Evolutionary conservation across 371 early-diverging fungal species (phyloP).

Genomic region (Mycotypha africana): DNA sequence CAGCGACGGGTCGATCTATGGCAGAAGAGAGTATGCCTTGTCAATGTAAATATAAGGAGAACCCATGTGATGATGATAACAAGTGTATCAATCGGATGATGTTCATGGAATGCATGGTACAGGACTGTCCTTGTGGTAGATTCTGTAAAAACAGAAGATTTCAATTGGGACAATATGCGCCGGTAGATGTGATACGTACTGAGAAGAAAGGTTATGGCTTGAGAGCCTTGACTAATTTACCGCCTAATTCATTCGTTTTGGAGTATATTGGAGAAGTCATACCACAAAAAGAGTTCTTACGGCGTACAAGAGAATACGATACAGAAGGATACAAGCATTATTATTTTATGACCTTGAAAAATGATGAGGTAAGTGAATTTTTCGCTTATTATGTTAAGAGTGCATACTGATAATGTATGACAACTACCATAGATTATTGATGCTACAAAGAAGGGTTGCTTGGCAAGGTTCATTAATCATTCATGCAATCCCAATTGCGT

Average conservation of each 20-base stretch:
- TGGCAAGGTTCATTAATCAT: conserved; percentile 93
- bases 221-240: conserved; percentile 61
- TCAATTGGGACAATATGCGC: conserved; percentile 75
- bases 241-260: conserved; percentile 76
- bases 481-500: conserved; percentile 90
- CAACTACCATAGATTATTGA: conserved; percentile 89
- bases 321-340: conserved; percentile 83
- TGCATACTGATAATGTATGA: too few relatives aligned
- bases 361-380: conserved; percentile 77
- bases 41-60: conserved; percentile 68
- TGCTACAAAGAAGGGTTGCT: conserved; percentile 87
- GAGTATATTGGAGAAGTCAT: conserved; percentile 98
- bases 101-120: conserved; percentile 87
- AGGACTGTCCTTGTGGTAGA: conserved; percentile 85
- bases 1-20: conserved; percentile 62
- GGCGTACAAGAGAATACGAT: conserved; percentile 77
- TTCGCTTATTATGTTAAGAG: too few relatives aligned
- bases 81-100: conserved; percentile 91
- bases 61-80: conserved; percentile 77
- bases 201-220: conserved; percentile 93
- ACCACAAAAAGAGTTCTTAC: conserved; percentile 67
- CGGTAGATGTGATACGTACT: conserved; percentile 82
- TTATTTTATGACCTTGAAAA: conserved; percentile 94
- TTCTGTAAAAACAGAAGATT: conserved; percentile 91
- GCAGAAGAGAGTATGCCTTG: conserved; percentile 78